Base-by-base conservation (phyloP, 768 basidiomycete genomes). In the Gyrodon lividus region DNA sequence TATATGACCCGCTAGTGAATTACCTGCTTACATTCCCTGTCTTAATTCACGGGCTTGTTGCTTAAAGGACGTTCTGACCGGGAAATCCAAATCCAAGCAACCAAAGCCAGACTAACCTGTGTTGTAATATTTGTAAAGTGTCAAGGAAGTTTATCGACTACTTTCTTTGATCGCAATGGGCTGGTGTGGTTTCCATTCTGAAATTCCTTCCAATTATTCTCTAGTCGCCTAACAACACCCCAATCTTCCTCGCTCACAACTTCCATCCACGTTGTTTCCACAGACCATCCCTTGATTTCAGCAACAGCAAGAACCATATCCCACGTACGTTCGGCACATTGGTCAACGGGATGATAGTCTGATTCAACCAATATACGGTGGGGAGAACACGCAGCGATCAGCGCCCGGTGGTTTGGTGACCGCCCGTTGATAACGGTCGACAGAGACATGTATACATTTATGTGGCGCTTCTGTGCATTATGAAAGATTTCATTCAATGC, bases 351-450 rank as follows among this genome's bases (percentile, higher is more conserved):
- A 63, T 92, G 77, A 60, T 79, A 88, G 69, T 98, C 96, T 3
- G 89, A 92, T 69, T 99, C 96, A 26, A 83, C 84, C 44, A 98
- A 77, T 23, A 98, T 76, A 20, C 92, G 82, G 53, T 80, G 66
- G 2, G 82, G 70, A 43, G 82, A 72, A 56, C 86, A 88, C 0
- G 76, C 73, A 38, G 77, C 70, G 44, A 96, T 86, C 17, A 98
- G 77, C 2, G 76, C 71, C 34, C 74, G 72, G 53, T 89, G 80
- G 35, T 80, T 80, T 5, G 76, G 70, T 6, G 88, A 87, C 35
- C 87, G 83, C 19, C 80, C 73, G 54, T 96, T 96, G 60, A 96
- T 90, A 51, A 80, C 83, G 0, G 87, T 90, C 1, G 95, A 97
- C 10, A 96, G 74, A 0, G 95, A 98, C 48, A 96, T 76, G 71